phyloP scores from a whole-genome alignment of 495 filamentous ascomycete genomes.

The Penicillium odoratum region DNA sequence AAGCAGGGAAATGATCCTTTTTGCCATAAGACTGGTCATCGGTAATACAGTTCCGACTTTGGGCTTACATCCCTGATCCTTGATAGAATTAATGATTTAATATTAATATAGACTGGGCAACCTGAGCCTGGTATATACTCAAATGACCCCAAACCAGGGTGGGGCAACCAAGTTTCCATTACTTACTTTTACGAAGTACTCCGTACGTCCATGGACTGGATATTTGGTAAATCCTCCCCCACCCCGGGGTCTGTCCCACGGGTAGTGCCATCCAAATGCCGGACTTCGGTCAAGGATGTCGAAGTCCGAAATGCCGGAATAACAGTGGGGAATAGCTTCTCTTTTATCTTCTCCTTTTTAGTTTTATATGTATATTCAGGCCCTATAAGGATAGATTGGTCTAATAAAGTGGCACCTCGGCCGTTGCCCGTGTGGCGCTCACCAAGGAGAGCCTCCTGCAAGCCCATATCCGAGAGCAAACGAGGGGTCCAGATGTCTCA shows the following conservation, averaged over 20 bases:
- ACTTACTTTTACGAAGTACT: neutral
- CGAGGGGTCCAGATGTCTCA: conserved; percentile 7
- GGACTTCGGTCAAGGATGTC: conserved; percentile 3
- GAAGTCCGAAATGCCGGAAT: conserved; percentile 16
- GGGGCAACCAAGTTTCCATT: neutral
- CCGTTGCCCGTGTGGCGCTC: conserved; percentile 8
- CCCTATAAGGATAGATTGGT: neutral
- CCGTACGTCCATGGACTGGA: neutral
- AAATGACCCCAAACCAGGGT: no score
- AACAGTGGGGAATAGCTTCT: conserved; percentile 2
- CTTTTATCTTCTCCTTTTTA: neutral
- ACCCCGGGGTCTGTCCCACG: conserved; percentile 2
- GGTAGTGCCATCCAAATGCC: conserved; percentile 12
- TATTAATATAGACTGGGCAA: no score
- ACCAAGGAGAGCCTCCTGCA: conserved; percentile 12
- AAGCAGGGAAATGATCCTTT: neutral
- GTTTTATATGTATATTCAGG: neutral
- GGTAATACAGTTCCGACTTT: conserved; percentile 2
- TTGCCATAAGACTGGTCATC: conserved; percentile 6
- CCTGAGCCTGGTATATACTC: no score
- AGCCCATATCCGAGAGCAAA: conserved; percentile 4
- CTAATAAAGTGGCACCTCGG: neutral
- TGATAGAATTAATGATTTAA: conserved; percentile 14
- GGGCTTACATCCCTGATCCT: conserved; percentile 15
- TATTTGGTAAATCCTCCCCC: conserved; percentile 1